Conservation (phyloP, 352 stramenopile genomes). For the Pythium graminicola region DNA sequence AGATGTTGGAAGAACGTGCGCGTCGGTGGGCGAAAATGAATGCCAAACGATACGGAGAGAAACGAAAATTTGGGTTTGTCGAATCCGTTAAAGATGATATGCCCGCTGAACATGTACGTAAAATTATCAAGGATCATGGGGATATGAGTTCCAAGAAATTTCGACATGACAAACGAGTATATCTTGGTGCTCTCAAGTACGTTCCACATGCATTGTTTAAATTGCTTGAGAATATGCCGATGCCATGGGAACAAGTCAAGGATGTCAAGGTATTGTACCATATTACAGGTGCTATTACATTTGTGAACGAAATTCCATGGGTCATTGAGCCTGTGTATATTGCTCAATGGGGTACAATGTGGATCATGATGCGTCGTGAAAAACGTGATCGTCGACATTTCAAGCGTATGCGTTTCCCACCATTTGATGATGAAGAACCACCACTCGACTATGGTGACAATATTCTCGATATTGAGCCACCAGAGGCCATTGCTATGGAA, state of each 20-base stretch:
- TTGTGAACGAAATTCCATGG: slow-evolving; percentile 99
- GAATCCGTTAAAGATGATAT: slow-evolving; percentile 90
- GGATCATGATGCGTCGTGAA: slow-evolving; percentile 99
- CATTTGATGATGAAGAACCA: slow-evolving; percentile 99
- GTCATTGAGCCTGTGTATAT: slow-evolving; percentile 99
- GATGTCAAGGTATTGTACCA: slow-evolving; percentile 99
- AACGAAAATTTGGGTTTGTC: slow-evolving; percentile 92
- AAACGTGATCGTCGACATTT: slow-evolving; percentile 99
- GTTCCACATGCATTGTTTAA: slow-evolving; percentile 99
- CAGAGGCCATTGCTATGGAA: slow-evolving; percentile 97
- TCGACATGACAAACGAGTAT: slow-evolving; percentile 97
- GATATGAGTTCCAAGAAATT: slow-evolving; percentile 99
- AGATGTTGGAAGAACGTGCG: slow-evolving; percentile 72
- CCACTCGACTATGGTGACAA: slow-evolving; percentile 96
- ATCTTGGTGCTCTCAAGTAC: slow-evolving; percentile 99
- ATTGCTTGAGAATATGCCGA: slow-evolving; percentile 99
- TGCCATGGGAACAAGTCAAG: slow-evolving; percentile 99
- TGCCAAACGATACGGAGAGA: slow-evolving; percentile 92
- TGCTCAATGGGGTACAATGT: slow-evolving; percentile 99
- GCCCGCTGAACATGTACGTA: slow-evolving; percentile 96
- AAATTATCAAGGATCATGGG: slow-evolving; percentile 99
- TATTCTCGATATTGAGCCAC: slow-evolving; percentile 95
- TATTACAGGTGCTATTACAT: slow-evolving; percentile 98
- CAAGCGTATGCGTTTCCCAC: slow-evolving; percentile 99
- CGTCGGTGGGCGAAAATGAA: slow-evolving; percentile 87